A percentile compares a stretch with the other conserved stretches of the same genome.
These are phyloP conservation scores for Biscogniauxia mediterranea DNA, from an alignment of 2,329 filamentous ascomycete genomes.

Conservation along the genomic window DNA sequence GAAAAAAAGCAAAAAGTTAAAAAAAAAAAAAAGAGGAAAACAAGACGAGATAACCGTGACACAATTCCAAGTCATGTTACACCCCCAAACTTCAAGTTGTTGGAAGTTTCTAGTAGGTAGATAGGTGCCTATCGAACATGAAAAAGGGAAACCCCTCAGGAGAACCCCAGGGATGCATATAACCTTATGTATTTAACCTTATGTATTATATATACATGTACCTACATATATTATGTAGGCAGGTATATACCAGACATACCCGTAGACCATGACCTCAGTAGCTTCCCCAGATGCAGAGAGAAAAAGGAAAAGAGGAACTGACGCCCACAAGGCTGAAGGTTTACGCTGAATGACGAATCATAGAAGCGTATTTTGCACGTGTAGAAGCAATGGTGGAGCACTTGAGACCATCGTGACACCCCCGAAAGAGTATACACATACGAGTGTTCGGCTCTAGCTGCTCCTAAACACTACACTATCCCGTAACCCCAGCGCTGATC, in stretches of 20 bases:
- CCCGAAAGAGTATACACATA: neutral
- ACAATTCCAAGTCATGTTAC: too few species aligned
- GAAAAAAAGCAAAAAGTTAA: neutral
- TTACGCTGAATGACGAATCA: slow-evolving; percentile 26
- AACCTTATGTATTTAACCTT: too few species aligned
- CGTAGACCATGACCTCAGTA: too few species aligned
- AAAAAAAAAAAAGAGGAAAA: neutral
- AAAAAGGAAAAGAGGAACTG: neutral
- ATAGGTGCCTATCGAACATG: neutral
- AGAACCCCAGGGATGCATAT: too few species aligned
- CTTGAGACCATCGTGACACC: slow-evolving; percentile 7
- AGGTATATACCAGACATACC: too few species aligned
- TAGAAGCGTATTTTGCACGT: slow-evolving; percentile 26
- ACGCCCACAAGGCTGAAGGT: slow-evolving; percentile 15
- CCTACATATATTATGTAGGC: too few species aligned
- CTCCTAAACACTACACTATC: neutral
- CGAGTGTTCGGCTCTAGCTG: neutral
- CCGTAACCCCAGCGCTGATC: neutral
- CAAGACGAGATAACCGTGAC: too few species aligned
- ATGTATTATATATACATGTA: neutral
- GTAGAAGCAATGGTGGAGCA: slow-evolving; percentile 9
- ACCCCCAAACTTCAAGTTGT: neutral
- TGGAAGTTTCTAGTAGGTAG: too few species aligned
- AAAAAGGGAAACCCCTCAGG: neutral
- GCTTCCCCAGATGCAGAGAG: neutral